Evolutionary conservation across 2,329 filamentous ascomycete genomes (phyloP).

Genomic region (Sporothrix schenckii): DNA sequence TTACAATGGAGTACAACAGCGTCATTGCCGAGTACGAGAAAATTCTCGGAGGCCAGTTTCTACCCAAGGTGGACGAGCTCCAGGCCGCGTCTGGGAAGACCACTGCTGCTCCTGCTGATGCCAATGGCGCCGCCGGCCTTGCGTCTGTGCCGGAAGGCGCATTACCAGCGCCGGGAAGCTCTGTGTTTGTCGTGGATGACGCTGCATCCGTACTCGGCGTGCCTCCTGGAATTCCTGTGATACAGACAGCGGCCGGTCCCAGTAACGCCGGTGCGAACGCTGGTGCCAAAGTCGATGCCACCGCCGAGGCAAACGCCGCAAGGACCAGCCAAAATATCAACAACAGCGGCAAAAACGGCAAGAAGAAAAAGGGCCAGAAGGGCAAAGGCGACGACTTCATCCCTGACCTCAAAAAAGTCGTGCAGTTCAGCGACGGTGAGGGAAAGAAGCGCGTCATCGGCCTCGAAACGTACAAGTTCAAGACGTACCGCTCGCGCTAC

Average conservation of each 20-base stretch:
- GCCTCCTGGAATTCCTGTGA: not conserved
- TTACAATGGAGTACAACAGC: constrained; percentile 22
- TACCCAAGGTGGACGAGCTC: constrained; percentile 25
- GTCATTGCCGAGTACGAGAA: constrained; percentile 26
- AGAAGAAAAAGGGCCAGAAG: constrained; percentile 22
- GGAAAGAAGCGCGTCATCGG: constrained; percentile 26
- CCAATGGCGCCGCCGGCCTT: not conserved
- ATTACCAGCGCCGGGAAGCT: not conserved
- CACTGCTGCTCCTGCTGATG: not conserved
- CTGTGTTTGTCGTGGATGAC: not conserved
- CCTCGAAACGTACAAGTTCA: constrained; percentile 26
- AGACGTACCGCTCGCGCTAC: constrained; percentile 24
- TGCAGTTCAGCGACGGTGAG: constrained; percentile 26
- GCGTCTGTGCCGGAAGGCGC: constrained; percentile 1
- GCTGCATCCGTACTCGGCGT: not conserved
- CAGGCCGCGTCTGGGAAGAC: not conserved
- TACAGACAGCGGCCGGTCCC: not conserved
- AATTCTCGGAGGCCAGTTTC: constrained; percentile 22
- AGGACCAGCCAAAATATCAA: not conserved
- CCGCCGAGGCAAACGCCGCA: not conserved
- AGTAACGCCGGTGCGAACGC: not conserved
- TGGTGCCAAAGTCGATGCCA: not conserved
- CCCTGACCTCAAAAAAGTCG: constrained; percentile 28
- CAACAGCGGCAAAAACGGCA: not conserved
- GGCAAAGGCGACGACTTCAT: constrained; percentile 16